Evolutionary conservation across 2,329 filamentous ascomycete genomes (phyloP).

Genomic region (Arthrocladium fulminans): DNA sequence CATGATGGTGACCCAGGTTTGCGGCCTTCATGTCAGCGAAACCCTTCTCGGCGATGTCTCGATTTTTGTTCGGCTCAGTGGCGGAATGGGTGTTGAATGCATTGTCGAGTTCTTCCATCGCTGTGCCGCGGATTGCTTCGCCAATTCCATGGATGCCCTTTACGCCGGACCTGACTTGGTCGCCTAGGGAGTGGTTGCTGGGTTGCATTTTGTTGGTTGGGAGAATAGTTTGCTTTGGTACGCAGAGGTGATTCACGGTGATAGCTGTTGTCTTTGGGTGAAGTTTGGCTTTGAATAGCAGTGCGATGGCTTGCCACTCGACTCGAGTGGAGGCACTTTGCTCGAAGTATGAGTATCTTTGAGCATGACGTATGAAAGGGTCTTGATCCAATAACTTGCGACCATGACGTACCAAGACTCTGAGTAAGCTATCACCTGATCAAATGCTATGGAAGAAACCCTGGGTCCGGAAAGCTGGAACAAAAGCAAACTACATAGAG

Average conservation of each 20-base stretch:
- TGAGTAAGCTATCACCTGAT: neutral
- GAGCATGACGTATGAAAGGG: neutral
- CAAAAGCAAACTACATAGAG: too few relatives aligned
- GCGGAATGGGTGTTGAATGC: constrained; percentile 31
- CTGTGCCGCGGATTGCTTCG: constrained; percentile 32
- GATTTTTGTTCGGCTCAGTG: constrained; percentile 27
- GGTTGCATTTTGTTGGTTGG: constrained; percentile 1
- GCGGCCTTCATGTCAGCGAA: constrained; percentile 11
- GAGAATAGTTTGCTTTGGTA: neutral
- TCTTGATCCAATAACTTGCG: neutral
- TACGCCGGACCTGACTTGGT: constrained; percentile 11
- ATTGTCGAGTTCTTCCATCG: constrained; percentile 32
- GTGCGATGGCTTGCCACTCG: neutral
- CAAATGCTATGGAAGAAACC: neutral
- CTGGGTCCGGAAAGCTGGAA: too few relatives aligned
- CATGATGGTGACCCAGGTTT: constrained; percentile 7
- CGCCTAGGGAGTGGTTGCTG: constrained; percentile 8
- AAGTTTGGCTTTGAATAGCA: neutral
- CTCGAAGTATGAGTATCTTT: too few relatives aligned
- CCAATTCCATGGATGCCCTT: constrained; percentile 30
- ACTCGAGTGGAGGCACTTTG: too few relatives aligned
- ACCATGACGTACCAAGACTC: neutral
- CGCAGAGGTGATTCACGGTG: neutral
- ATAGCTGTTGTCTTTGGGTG: neutral
- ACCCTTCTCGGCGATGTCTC: constrained; percentile 29